Evolutionary conservation across 805 yeast species (phyloP).

Genomic region (Yamadazyma kitorensis): DNA sequence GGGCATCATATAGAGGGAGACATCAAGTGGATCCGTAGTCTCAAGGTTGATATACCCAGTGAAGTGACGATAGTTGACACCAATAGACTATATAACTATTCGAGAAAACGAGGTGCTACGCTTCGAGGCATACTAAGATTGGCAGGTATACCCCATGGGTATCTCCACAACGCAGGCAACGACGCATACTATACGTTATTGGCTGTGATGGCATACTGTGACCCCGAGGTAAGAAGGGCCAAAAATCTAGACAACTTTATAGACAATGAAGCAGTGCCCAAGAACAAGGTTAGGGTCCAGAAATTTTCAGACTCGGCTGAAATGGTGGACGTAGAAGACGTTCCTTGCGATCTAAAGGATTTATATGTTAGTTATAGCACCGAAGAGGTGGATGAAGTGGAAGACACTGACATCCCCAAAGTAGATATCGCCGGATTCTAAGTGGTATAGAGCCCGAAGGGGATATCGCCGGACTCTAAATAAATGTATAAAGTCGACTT

Average conservation of each 20-base stretch:
- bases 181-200: slow-evolving; percentile 64
- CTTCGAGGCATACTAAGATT: slow-evolving; percentile 46
- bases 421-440: no score
- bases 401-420: no score
- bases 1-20: slow-evolving; percentile 63
- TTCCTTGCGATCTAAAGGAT: no score
- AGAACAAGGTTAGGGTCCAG: not conserved
- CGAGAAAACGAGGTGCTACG: slow-evolving; percentile 41
- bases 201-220: slow-evolving; percentile 49
- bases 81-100: slow-evolving; percentile 36
- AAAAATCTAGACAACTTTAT: slow-evolving; percentile 16
- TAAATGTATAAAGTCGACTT: no score
- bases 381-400: no score
- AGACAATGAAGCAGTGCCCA: slow-evolving; percentile 8
- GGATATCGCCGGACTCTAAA: no score
- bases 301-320: slow-evolving; percentile 10
- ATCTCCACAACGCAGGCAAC: slow-evolving; percentile 69
- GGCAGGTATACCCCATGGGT: slow-evolving; percentile 53
- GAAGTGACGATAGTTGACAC: slow-evolving; percentile 44
- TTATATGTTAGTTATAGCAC: no score
- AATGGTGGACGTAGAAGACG: not conserved
- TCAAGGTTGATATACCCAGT: slow-evolving; percentile 48
- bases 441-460: no score
- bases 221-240: slow-evolving; percentile 36
- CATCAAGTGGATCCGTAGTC: slow-evolving; percentile 43